phyloP scores from a whole-genome alignment of 129 eudicot species.

The Escallonia rubra region DNA sequence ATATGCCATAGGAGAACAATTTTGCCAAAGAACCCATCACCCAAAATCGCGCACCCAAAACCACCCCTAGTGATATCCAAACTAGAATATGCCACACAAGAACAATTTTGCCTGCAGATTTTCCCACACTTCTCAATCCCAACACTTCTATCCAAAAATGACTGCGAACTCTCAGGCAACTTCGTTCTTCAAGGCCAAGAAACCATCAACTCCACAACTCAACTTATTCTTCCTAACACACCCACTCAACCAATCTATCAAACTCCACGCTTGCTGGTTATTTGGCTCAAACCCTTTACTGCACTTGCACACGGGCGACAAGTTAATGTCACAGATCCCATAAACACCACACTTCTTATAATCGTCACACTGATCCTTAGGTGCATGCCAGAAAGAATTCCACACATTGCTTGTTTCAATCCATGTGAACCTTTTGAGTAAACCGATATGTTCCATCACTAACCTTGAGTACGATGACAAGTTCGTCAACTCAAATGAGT shows the following conservation, averaged over 20 bases:
- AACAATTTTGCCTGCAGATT: constrained; percentile 45
- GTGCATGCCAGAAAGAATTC: constrained; percentile 60
- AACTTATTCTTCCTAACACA: constrained; percentile 42
- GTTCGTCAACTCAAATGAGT: constrained; percentile 27
- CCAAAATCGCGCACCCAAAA: constrained; percentile 73
- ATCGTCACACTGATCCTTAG: constrained; percentile 54
- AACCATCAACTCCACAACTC: constrained; percentile 52
- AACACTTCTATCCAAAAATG: constrained; percentile 42
- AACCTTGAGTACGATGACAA: constrained; percentile 37
- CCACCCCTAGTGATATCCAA: constrained; percentile 41
- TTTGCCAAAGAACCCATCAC: neutral
- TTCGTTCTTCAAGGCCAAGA: constrained; percentile 45
- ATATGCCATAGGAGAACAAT: constrained; percentile 59
- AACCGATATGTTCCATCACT: constrained; percentile 23
- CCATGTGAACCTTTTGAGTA: constrained; percentile 50
- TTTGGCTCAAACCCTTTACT: constrained; percentile 44
- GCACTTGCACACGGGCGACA: constrained; percentile 44
- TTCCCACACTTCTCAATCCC: constrained; percentile 34
- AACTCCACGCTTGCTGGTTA: constrained; percentile 39
- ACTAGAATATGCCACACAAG: constrained; percentile 47
- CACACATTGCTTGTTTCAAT: constrained; percentile 25
- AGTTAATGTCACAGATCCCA: constrained; percentile 50
- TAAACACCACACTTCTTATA: constrained; percentile 49
- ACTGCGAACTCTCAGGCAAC: constrained; percentile 44
- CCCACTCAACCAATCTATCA: constrained; percentile 70